These are phyloP conservation scores for Alternaria burnsii DNA, from an alignment of 2,329 filamentous ascomycete genomes.

Conservation along the genomic window DNA sequence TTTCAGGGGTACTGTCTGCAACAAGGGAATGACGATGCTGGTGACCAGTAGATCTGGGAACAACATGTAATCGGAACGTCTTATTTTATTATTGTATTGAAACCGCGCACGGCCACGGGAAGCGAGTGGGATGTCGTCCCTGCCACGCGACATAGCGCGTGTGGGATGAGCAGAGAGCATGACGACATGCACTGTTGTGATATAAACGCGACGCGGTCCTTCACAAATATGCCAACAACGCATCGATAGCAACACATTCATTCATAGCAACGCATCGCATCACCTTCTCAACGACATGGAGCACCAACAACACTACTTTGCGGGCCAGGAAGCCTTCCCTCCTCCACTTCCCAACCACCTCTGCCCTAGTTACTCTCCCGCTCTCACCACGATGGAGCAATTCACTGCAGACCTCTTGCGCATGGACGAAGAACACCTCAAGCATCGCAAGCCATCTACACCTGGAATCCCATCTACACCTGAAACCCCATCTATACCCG, in stretches of 20 bases:
- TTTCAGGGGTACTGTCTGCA: slow-evolving; percentile 3
- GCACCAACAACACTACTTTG: neutral
- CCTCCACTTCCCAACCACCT: slow-evolving; percentile 12
- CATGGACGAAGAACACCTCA: slow-evolving; percentile 17
- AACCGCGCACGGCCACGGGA: slow-evolving; percentile 14
- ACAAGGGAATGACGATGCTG: slow-evolving; percentile 13
- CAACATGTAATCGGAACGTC: slow-evolving; percentile 27
- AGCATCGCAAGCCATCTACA: slow-evolving; percentile 3
- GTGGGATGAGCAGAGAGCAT: slow-evolving; percentile 11
- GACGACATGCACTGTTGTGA: slow-evolving; percentile 9
- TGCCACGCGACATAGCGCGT: slow-evolving; percentile 15
- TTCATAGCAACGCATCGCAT: neutral
- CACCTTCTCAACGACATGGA: neutral
- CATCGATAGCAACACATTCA: neutral
- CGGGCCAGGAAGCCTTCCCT: slow-evolving; percentile 14
- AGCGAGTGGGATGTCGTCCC: slow-evolving; percentile 3
- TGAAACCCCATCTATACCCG: neutral
- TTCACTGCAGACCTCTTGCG: slow-evolving; percentile 15
- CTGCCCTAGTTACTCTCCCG: slow-evolving; percentile 12
- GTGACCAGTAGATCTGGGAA: slow-evolving; percentile 53
- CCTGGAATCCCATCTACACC: neutral
- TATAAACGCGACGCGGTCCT: slow-evolving; percentile 10
- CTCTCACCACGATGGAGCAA: slow-evolving; percentile 12
- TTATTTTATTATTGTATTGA: slow-evolving; percentile 12
- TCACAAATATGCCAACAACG: neutral